Base-by-base conservation (phyloP, 2,329 filamentous ascomycete species). In the Elsinoe perseae region DNA sequence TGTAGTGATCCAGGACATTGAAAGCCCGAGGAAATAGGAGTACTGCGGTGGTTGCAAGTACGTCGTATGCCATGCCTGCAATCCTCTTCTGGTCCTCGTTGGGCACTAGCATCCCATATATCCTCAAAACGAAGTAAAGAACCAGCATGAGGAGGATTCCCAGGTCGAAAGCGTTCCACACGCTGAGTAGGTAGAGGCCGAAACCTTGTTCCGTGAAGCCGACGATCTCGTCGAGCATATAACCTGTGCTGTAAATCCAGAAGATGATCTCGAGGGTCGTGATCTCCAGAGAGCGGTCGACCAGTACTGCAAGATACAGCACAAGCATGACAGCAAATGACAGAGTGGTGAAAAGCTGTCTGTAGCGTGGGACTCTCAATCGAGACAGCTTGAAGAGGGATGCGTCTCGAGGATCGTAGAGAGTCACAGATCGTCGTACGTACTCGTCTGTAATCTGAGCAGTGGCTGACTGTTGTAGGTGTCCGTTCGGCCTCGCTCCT, bases 141-240 rank as follows among this genome's bases (percentile, higher is more conserved):
- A 95, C 83, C 63, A 96, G 82, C 59, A 96, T 76, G 21, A 95
- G 73, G 54, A 96, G 74, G 54, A 96, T 96, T 7, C 91, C 91
- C 34, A 96, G 76, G 67, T 96, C 92, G 69, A 96, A 95, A 34
- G 91, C 83, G 69, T 96, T 96, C 92, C 92, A 96, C 69, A 96
- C 93, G 69, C 89, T 95, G 84, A 96, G 92, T 65, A 96, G 89
- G 72, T 96, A 97, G 27, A 97, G 80, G 34, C 90, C 91, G 69
- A 96, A 96, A 2, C 92, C 92, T 71, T 96, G 90, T 70, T 97
- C 92, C 62, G 91, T 95, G 76, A 96, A 96, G 9, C 91, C 91
- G 16, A 96, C 90, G 20, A 97, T 80, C 71, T 96, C 92, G 65
- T 96, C 92, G 28, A 96, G 81, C 89, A 96, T 95, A 70, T 95